phyloP scores from a whole-genome alignment of 768 basidiomycete genomes.

The Dioszegia hungarica region DNA sequence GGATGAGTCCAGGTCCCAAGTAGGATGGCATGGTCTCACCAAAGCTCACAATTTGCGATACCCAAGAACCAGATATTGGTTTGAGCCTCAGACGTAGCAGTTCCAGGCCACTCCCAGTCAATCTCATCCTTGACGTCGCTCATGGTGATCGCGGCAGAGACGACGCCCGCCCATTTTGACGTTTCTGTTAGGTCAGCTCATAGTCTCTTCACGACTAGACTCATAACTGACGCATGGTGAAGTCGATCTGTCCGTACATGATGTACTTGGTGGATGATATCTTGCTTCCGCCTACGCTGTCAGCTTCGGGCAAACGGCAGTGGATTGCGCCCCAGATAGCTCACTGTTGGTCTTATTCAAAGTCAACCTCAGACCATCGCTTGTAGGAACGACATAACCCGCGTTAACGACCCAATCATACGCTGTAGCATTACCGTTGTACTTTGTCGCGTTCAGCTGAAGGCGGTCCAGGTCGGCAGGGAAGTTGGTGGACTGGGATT shows the following conservation, averaged over 20 bases:
- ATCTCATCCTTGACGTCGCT: slow-evolving; percentile 58
- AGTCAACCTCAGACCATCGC: slow-evolving; percentile 51
- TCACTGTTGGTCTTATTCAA: slow-evolving; percentile 55
- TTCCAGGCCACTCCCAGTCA: slow-evolving; percentile 45
- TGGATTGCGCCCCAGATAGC: slow-evolving; percentile 8
- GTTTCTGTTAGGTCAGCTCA: slow-evolving; percentile 53
- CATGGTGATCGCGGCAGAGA: slow-evolving; percentile 70
- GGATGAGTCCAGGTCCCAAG: not conserved
- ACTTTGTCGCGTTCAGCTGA: slow-evolving; percentile 65
- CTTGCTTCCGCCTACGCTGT: slow-evolving; percentile 59
- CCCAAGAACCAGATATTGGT: slow-evolving; percentile 56
- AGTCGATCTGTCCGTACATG: slow-evolving; percentile 66
- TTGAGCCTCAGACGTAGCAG: slow-evolving; percentile 61
- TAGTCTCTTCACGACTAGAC: not conserved
- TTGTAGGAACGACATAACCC: slow-evolving; percentile 18
- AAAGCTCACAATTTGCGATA: slow-evolving; percentile 30
- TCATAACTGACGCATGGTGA: slow-evolving; percentile 19
- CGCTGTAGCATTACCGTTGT: slow-evolving; percentile 66
- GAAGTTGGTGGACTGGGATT: slow-evolving; percentile 52
- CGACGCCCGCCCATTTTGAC: slow-evolving; percentile 71
- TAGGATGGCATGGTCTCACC: not conserved
- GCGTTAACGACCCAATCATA: slow-evolving; percentile 53
- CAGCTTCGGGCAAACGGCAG: slow-evolving; percentile 3
- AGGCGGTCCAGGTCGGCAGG: slow-evolving; percentile 53
- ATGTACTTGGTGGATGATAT: slow-evolving; percentile 74